Base-by-base conservation (phyloP, 2,329 filamentous ascomycete species). In the Conoideocrella luteorostrata region DNA sequence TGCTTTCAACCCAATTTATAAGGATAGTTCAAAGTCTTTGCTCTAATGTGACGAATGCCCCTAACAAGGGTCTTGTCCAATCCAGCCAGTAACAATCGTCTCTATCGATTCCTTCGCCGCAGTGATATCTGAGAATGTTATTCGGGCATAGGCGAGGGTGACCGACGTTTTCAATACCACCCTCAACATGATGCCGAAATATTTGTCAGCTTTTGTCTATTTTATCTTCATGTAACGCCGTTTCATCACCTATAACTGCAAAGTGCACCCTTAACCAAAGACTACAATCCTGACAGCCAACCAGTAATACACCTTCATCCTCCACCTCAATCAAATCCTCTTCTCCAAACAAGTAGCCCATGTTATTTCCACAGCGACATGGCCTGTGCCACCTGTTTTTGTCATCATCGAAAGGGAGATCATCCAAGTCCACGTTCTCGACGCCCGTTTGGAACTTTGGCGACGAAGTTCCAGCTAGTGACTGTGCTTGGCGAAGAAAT, bases 231-330 rank as follows among this genome's bases (percentile, higher is more conserved):
- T 37, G 38, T 43, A 28, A 24, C 24, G 51, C 50, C 9, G 51
- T 47, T 6, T 55, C 60, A 9, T 59, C 62, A 21, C 64, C 72
- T 22, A 78, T 61, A 12, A 80, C 69, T 7, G 75, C 77, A 66
- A 84, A 85, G 40, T 80, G 70, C 29, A 85, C 78, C 44, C 74
- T 72, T 41, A 84, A 59, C 79, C 79, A 84, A 36, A 85, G 64
- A 56, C 80, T 84, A 51, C 81, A 85, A 53, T 83, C 80, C 44
- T 70, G 68, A 54, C 81, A 85, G 10, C 77, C 80, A 32, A 85
- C 79, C 58, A 82, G 69, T 37, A 84, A 60, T 56, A 81, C 77
- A 7, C 80, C 75, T 49, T 75, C 68, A 40, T 77, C 74, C 36
- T 68, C 71, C 30, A 71, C 75, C 55, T 75, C 77, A 50, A 80